Evolutionary conservation across 306 rosid species (phyloP).

Genomic region (Bauhinia variegata): DNA sequence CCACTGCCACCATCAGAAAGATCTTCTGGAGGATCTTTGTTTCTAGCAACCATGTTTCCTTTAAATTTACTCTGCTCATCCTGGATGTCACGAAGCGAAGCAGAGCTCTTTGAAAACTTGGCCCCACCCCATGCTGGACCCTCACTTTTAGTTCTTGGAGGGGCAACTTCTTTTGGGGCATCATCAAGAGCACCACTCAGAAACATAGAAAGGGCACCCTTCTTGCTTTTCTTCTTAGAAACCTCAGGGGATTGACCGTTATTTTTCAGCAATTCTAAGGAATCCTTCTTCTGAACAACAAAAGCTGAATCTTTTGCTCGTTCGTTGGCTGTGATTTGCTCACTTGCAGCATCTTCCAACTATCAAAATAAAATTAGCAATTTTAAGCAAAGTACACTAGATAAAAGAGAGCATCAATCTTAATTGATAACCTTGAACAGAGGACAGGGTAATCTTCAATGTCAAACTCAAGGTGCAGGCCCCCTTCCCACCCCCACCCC

Average conservation of each 20-base stretch:
- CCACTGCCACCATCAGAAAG: conserved; percentile 49
- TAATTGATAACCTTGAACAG: neutral
- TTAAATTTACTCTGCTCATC: conserved; percentile 67
- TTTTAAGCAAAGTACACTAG: conserved; percentile 10
- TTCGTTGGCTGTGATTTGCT: conserved; percentile 41
- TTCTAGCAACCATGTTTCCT: conserved; percentile 37
- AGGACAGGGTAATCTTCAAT: conserved; percentile 20
- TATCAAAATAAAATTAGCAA: conserved; percentile 36
- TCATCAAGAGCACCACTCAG: conserved; percentile 95
- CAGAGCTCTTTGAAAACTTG: conserved; percentile 56
- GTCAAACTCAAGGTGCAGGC: conserved; percentile 70
- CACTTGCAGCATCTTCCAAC: conserved; percentile 52
- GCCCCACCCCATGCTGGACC: conserved; percentile 99
- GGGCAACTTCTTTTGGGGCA: conserved; percentile 50
- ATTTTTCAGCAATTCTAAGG: conserved; percentile 43
- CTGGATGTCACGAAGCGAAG: conserved; percentile 89
- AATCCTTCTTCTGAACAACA: conserved; percentile 47
- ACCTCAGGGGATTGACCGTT: conserved; percentile 43
- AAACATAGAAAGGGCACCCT: conserved; percentile 96
- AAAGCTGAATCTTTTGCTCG: conserved; percentile 40
- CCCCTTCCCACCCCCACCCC: too few species aligned
- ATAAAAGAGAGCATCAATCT: neutral
- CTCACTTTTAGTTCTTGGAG: conserved; percentile 61
- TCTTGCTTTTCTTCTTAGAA: conserved; percentile 83
- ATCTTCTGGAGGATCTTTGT: conserved; percentile 59